Base-by-base conservation (phyloP, 352 stramenopile species). In the Ophiocytium majus region DNA sequence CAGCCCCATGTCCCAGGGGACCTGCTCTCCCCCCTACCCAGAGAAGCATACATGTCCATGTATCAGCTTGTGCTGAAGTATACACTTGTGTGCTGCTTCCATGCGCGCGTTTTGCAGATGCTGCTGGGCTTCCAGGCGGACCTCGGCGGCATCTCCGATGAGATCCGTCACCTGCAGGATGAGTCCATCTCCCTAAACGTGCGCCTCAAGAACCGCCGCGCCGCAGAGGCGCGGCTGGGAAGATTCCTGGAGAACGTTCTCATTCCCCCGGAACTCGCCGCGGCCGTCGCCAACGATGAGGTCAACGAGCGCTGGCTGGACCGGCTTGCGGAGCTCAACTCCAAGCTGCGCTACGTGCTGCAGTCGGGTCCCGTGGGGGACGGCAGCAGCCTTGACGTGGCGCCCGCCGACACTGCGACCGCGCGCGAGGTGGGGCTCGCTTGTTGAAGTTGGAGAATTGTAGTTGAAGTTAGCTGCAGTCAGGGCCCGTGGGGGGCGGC, bases 121-220 rank as follows among this genome's bases (percentile, higher is more conserved):
- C 89, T 99, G 50, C 89, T 98, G 32, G 96, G 96, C 9, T 99
- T 99, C 90, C 96, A 99, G 91, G 95, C 96, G 0, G 96, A 99
- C 90, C 90, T 99, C 5, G 96, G 96, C 33, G 95, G 95, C 63
- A 97, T 99, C 85, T 98, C 93, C 86, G 94, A 97, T 78, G 97
- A 99, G 89, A 99, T 99, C 89, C 94, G 94, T 79, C 92, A 98
- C 81, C 89, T 99, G 10, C 97, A 99, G 92, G 85, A 91, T 49
- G 88, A 91, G 57, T 89, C 81, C 28, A 83, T 90, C 32, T 87
- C 82, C 10, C 91, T 91, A 82, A 91, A 89, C 81, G 84, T 91
- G 33, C 89, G 86, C 43, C 80, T 91, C 14, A 90, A 97, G 86
- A 99, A 99, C 92, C 93, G 96, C 50, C 93, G 94, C 17, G 91